Percentiles rank a stretch among this genome's conserved stretches.
phyloP scores from a whole-genome alignment of 257 asterid genomes.

The Rauvolfia tetraphylla region DNA sequence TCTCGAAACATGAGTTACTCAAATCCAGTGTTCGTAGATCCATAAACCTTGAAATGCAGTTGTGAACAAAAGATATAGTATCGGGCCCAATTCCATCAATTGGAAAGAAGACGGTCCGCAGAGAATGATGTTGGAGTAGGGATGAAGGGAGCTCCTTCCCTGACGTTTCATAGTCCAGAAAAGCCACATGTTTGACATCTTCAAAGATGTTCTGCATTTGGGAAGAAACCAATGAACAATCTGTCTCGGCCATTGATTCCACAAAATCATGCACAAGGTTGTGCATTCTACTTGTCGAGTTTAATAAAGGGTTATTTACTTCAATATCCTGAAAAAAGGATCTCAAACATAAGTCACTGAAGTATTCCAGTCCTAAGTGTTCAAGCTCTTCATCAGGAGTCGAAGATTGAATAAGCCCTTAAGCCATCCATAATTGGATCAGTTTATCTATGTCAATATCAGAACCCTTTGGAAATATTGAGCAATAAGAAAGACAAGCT shows the following conservation, averaged over 20 bases:
- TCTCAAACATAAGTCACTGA: constrained; percentile 44
- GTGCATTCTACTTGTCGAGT: constrained; percentile 45
- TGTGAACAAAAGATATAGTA: no score
- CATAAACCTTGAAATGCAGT: no score
- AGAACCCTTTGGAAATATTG: constrained; percentile 47
- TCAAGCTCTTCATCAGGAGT: constrained; percentile 25
- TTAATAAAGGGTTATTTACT: constrained; percentile 47
- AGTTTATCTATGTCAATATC: constrained; percentile 42
- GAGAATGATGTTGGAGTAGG: no score
- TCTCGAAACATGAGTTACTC: background rate
- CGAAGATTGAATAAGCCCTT: constrained; percentile 37
- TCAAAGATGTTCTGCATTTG: background rate
- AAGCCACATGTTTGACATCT: no score
- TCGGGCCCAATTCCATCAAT: no score
- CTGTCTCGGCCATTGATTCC: background rate
- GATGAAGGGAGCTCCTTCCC: no score
- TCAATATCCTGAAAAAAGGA: constrained; percentile 44
- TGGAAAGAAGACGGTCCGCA: no score
- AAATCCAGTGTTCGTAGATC: no score
- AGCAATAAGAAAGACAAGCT: constrained; percentile 60
- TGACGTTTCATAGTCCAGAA: no score
- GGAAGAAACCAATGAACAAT: background rate
- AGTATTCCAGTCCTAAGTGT: constrained; percentile 40
- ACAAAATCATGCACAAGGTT: constrained; percentile 37
- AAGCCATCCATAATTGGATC: constrained; percentile 55